Evolutionary conservation across 1,284 basidiomycete species (phyloP).

Genomic region (Cerrena zonata): DNA sequence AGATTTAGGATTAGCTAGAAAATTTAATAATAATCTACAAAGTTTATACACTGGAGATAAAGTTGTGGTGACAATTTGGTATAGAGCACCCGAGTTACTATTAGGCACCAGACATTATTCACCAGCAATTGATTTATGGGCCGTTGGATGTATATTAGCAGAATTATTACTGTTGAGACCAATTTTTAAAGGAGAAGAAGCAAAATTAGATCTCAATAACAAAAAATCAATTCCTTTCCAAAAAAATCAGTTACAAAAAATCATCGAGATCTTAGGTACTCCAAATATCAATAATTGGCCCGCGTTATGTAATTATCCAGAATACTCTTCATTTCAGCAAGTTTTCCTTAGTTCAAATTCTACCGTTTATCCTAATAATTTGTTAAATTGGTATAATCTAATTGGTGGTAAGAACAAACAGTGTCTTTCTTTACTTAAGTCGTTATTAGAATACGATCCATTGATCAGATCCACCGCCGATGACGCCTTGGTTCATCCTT

Average conservation of each 20-base stretch:
- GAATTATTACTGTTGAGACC: constrained; percentile 89
- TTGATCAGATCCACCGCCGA: too few relatives aligned
- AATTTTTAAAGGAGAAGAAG: constrained; percentile 99
- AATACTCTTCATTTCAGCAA: too few relatives aligned
- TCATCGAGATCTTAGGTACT: constrained; percentile 90
- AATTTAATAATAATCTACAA: constrained; percentile 81
- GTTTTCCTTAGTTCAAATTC: too few relatives aligned
- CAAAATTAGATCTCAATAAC: constrained; percentile 89
- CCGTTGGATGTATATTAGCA: constrained; percentile 93
- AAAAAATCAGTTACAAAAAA: constrained; percentile 88
- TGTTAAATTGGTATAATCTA: too few relatives aligned
- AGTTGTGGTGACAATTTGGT: constrained; percentile 99
- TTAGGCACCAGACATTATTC: constrained; percentile 96
- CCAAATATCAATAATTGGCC: too few relatives aligned
- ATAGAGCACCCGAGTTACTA: constrained; percentile 90
- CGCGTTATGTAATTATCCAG: too few relatives aligned
- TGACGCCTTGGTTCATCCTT: too few relatives aligned
- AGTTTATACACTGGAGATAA: constrained; percentile 88
- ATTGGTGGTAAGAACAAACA: too few relatives aligned
- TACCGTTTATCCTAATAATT: too few relatives aligned
- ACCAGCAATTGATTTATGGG: constrained; percentile 92
- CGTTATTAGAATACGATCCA: too few relatives aligned
- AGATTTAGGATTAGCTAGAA: constrained; percentile 88
- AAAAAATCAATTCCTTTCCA: constrained; percentile 94
- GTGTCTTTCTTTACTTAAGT: too few relatives aligned